Percentiles rank a stretch among this genome's conserved stretches.
phyloP scores from a whole-genome alignment of 202 grass and related monocot genomes.

The Saccharum hybrid region DNA sequence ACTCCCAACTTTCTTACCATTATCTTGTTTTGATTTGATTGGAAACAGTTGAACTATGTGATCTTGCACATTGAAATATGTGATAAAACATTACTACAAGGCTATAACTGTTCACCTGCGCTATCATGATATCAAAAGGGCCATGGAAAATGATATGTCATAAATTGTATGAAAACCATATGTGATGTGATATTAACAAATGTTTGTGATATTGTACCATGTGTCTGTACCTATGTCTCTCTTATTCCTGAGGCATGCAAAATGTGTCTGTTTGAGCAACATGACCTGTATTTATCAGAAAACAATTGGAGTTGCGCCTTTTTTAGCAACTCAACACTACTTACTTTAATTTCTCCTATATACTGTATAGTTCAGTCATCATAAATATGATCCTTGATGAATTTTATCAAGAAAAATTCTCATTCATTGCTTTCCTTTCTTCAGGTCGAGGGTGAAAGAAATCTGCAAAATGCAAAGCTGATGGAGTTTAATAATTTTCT shows the following conservation, averaged over 20 bases:
- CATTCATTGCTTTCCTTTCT: constrained; percentile 35
- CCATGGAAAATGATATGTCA: not conserved
- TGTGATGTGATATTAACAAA: not conserved
- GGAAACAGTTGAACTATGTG: constrained; percentile 1
- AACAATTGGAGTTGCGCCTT: not conserved
- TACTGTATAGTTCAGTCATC: constrained; percentile 4
- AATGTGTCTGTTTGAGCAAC: not conserved
- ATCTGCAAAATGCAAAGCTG: constrained; percentile 80
- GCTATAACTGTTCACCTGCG: not conserved
- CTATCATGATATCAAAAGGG: constrained; percentile 2
- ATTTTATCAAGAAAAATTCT: constrained; percentile 21
- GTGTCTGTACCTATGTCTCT: not conserved
- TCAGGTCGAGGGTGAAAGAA: constrained; percentile 90
- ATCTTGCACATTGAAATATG: not conserved
- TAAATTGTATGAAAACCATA: not conserved
- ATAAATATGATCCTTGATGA: constrained; percentile 23
- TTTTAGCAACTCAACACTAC: not conserved
- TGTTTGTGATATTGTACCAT: too few relatives aligned
- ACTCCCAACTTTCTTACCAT: not conserved
- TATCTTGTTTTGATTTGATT: not conserved
- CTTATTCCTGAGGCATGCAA: not conserved
- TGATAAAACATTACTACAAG: not conserved
- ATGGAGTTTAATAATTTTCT: constrained; percentile 86
- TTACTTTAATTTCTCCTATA: not conserved
- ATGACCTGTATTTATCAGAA: not conserved